phyloP scores from a whole-genome alignment of 192 early-diverging fungal genomes.

The Entomortierella parvispora region DNA sequence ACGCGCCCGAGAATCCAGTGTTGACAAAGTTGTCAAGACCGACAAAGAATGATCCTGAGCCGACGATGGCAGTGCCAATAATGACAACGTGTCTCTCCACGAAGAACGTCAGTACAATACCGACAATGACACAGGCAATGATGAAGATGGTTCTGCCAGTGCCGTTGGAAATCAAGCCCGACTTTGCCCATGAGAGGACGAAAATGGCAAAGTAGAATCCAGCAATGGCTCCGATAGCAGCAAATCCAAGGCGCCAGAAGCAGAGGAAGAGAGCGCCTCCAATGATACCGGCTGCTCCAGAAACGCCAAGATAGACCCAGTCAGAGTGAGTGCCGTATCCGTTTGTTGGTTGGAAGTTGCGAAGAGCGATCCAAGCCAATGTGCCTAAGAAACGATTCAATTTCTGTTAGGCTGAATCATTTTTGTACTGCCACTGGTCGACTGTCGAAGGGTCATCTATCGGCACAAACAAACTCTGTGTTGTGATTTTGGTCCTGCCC shows the following conservation, averaged over 20 bases:
- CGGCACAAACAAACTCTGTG: no score
- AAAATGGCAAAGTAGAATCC: constrained; percentile 76
- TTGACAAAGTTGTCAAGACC: constrained; percentile 87
- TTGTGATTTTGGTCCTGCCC: no score
- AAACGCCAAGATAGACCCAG: constrained; percentile 67
- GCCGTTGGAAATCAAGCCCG: constrained; percentile 70
- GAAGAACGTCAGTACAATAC: constrained; percentile 73
- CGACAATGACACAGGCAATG: constrained; percentile 66
- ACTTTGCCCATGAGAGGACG: constrained; percentile 69
- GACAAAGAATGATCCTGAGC: constrained; percentile 80
- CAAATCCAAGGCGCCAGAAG: constrained; percentile 77
- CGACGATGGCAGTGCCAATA: constrained; percentile 77
- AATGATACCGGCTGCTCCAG: constrained; percentile 70
- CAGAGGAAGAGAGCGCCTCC: constrained; percentile 73
- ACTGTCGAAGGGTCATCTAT: no score
- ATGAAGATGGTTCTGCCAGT: constrained; percentile 79
- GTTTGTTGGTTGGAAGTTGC: constrained; percentile 53
- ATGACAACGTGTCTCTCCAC: constrained; percentile 76
- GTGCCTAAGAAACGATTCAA: constrained; percentile 19
- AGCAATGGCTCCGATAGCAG: constrained; percentile 78
- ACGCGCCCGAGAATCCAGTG: constrained; percentile 76
- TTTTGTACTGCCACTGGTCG: no score
- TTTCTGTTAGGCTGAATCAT: not conserved
- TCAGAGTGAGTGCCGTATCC: constrained; percentile 49
- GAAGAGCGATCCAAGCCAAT: constrained; percentile 62